phyloP scores from a whole-genome alignment of 495 filamentous ascomycete species.

The Polyplosphaeria fusca region DNA sequence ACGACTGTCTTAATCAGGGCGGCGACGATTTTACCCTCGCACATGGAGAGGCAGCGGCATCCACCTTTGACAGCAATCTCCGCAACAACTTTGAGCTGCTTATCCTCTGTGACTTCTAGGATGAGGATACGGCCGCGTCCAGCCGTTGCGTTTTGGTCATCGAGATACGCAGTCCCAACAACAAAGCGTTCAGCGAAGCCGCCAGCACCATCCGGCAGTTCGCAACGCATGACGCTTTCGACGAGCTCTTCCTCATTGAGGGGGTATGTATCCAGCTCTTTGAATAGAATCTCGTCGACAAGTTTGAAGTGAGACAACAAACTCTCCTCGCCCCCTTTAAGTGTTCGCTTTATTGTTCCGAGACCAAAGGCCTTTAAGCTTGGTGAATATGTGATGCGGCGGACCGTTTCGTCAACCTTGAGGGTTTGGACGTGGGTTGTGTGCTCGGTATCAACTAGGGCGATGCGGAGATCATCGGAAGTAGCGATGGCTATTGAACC shows the following conservation, averaged over 20 bases:
- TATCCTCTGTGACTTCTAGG: slow-evolving; percentile 73
- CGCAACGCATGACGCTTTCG: slow-evolving; percentile 76
- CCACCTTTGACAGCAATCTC: slow-evolving; percentile 66
- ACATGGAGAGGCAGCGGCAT: slow-evolving; percentile 71
- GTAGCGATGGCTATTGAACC: slow-evolving; percentile 78
- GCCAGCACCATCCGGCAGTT: slow-evolving; percentile 62
- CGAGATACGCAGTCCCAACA: slow-evolving; percentile 77
- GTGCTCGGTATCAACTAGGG: slow-evolving; percentile 75
- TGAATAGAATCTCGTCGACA: slow-evolving; percentile 44
- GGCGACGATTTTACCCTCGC: slow-evolving; percentile 76
- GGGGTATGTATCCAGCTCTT: slow-evolving; percentile 39
- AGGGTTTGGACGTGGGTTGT: slow-evolving; percentile 83
- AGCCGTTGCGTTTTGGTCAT: slow-evolving; percentile 53
- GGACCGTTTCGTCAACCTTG: slow-evolving; percentile 74
- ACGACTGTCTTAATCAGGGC: slow-evolving; percentile 76
- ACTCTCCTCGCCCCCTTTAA: slow-evolving; percentile 56
- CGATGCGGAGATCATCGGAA: slow-evolving; percentile 70
- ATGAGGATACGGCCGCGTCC: slow-evolving; percentile 76
- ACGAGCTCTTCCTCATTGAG: slow-evolving; percentile 70
- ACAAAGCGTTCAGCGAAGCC: slow-evolving; percentile 73
- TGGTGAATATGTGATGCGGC: slow-evolving; percentile 81
- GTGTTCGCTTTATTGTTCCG: slow-evolving; percentile 69
- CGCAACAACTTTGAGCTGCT: slow-evolving; percentile 63
- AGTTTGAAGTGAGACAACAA: slow-evolving; percentile 61
- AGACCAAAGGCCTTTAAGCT: slow-evolving; percentile 78